Conservation (phyloP, 805 yeast species). For the Pichia manshurica region DNA sequence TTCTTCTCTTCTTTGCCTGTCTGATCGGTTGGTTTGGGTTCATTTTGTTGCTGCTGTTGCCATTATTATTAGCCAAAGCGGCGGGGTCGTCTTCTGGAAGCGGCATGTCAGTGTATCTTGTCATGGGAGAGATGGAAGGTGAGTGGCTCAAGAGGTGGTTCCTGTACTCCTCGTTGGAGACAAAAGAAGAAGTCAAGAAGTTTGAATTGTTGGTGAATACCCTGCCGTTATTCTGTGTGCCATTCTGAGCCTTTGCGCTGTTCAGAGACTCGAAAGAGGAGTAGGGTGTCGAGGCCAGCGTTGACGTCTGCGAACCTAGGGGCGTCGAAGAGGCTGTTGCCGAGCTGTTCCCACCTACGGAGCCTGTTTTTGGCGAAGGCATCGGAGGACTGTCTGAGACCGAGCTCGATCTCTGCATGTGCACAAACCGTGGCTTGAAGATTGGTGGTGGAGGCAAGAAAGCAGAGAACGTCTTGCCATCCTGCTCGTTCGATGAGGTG, state of each 20-base stretch:
- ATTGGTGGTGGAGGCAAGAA: slow-evolving; percentile 43
- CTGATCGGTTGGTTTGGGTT: background rate
- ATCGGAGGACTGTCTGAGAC: background rate
- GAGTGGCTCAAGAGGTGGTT: slow-evolving; percentile 24
- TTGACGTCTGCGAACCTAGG: background rate
- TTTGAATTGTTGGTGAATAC: slow-evolving; percentile 14
- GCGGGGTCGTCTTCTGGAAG: background rate
- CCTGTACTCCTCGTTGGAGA: slow-evolving; percentile 25
- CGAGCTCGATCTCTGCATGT: background rate
- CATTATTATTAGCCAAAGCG: background rate
- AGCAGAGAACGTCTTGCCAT: slow-evolving; percentile 2
- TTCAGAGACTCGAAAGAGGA: background rate
- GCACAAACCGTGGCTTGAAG: slow-evolving; percentile 40
- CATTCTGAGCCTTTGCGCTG: background rate
- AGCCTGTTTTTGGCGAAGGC: background rate
- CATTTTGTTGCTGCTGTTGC: background rate
- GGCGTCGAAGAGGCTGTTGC: background rate
- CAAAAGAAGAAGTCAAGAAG: slow-evolving; percentile 28
- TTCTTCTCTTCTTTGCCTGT: slow-evolving; percentile 22
- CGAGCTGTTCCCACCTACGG: no score
- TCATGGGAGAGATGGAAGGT: slow-evolving; percentile 32
- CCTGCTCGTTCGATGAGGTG: background rate
- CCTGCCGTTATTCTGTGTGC: no score
- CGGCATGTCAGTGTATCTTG: slow-evolving; percentile 21
- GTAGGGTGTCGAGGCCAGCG: background rate